These are phyloP conservation scores for Pleurotus citrinopileatus DNA, from an alignment of 768 basidiomycete genomes.

Conservation along the genomic window DNA sequence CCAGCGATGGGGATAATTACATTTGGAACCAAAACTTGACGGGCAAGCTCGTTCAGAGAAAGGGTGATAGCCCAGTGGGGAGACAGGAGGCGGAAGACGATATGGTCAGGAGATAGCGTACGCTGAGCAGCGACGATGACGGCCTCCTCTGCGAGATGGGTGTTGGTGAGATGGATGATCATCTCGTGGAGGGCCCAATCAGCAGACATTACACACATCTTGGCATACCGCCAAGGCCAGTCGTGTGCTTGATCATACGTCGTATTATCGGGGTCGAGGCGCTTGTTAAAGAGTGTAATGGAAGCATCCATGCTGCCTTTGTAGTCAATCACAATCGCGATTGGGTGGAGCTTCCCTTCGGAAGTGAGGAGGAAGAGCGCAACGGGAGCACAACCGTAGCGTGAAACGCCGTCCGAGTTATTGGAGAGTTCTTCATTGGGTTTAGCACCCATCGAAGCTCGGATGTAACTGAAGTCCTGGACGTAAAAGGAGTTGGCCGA, in stretches of 20 bases:
- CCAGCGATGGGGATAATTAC: conserved; percentile 19
- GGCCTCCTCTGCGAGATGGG: conserved; percentile 28
- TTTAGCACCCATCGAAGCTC: conserved; percentile 14
- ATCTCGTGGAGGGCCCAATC: conserved; percentile 28
- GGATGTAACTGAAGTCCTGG: conserved; percentile 24
- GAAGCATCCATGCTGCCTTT: conserved; percentile 21
- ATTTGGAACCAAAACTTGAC: conserved; percentile 21
- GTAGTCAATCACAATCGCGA: conserved; percentile 27
- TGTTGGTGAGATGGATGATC: conserved; percentile 23
- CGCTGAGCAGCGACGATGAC: conserved; percentile 27
- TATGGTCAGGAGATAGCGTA: conserved; percentile 17
- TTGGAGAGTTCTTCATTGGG: conserved; percentile 12
- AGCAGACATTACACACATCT: conserved; percentile 24
- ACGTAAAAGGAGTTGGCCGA: conserved; percentile 16
- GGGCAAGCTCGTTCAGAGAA: conserved; percentile 23
- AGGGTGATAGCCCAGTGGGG: conserved; percentile 28
- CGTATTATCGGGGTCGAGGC: conserved; percentile 5
- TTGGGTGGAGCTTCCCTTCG: conserved; percentile 23
- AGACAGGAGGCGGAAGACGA: conserved; percentile 23
- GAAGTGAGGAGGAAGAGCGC: conserved; percentile 24
- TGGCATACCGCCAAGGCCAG: conserved; percentile 18
- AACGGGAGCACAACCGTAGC: conserved; percentile 24
- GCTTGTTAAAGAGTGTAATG: conserved; percentile 26
- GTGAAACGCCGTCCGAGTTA: conserved; percentile 1
- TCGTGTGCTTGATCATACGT: conserved; percentile 8